Conservation (phyloP, 768 basidiomycete species). For the Lyophyllum semitale region DNA sequence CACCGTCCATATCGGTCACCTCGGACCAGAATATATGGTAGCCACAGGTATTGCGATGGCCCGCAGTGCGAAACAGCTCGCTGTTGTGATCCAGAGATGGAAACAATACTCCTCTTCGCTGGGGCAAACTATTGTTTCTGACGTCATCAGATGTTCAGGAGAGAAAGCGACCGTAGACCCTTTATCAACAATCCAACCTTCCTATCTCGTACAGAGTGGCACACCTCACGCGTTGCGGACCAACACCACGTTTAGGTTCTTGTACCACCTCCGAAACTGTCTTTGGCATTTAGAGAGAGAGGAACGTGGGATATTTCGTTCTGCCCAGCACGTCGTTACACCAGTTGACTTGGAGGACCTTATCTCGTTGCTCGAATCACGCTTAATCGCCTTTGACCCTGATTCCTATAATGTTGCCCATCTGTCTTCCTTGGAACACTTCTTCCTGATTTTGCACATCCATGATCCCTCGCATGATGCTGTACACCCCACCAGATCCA, state of each 20-base stretch:
- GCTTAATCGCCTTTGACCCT: conserved; percentile 43
- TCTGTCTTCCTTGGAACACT: conserved; percentile 28
- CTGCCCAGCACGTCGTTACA: neutral
- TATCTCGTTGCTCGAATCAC: conserved; percentile 36
- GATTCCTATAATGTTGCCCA: conserved; percentile 37
- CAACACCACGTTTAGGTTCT: conserved; percentile 71
- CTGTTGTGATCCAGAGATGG: conserved; percentile 27
- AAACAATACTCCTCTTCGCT: conserved; percentile 26
- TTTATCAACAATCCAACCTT: conserved; percentile 81
- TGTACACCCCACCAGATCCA: conserved; percentile 7
- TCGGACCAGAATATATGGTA: conserved; percentile 42
- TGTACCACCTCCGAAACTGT: conserved; percentile 76
- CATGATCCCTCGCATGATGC: conserved; percentile 2
- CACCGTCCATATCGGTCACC: conserved; percentile 35
- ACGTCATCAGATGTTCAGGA: conserved; percentile 53
- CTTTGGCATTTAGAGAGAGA: conserved; percentile 43
- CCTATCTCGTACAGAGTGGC: conserved; percentile 79
- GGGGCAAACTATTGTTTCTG: conserved; percentile 43
- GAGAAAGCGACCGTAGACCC: conserved; percentile 64
- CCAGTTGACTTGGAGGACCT: conserved; percentile 30
- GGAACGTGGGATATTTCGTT: conserved; percentile 23
- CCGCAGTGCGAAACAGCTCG: conserved; percentile 24
- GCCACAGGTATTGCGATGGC: conserved; percentile 33
- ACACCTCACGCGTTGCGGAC: conserved; percentile 66
- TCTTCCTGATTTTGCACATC: conserved; percentile 26